Conservation (phyloP, 164 flowering plant genomes). For the Saururus chinensis region DNA sequence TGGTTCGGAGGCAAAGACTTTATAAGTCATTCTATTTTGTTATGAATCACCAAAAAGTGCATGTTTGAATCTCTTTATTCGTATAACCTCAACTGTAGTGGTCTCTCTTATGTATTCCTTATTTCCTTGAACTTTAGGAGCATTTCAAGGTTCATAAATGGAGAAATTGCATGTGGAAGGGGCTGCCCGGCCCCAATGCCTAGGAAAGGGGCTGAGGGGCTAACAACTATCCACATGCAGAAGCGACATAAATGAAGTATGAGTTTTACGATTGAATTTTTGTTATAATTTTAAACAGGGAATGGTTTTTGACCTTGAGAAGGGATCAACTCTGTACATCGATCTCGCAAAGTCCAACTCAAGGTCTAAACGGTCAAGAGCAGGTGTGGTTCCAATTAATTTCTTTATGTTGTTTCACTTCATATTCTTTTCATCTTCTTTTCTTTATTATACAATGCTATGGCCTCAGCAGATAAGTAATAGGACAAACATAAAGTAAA, state of each 20-base stretch:
- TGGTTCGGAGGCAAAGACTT: too few relatives aligned
- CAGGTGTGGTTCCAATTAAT: conserved; percentile 33
- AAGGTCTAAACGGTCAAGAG: conserved; percentile 68
- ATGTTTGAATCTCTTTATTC: too few relatives aligned
- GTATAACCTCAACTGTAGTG: too few relatives aligned
- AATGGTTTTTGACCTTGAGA: conserved; percentile 82
- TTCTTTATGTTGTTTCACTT: neutral
- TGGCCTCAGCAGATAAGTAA: neutral
- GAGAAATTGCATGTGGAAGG: too few relatives aligned
- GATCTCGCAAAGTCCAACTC: conserved; percentile 92
- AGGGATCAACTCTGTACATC: conserved; percentile 63
- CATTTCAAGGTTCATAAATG: too few relatives aligned
- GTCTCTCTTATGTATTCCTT: too few relatives aligned
- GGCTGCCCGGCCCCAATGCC: too few relatives aligned
- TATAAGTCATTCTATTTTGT: too few relatives aligned
- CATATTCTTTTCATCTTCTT: neutral
- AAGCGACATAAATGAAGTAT: neutral
- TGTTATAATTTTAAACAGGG: conserved; percentile 38
- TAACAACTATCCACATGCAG: neutral
- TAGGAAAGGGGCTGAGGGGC: too few relatives aligned
- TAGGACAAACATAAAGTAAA: neutral
- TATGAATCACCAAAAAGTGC: too few relatives aligned
- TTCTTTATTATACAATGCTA: too few relatives aligned
- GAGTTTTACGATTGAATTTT: neutral
- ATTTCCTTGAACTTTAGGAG: too few relatives aligned